Evolutionary conservation across 192 early-diverging fungal genomes (phyloP).

Genomic region (Coemansia sp.): DNA sequence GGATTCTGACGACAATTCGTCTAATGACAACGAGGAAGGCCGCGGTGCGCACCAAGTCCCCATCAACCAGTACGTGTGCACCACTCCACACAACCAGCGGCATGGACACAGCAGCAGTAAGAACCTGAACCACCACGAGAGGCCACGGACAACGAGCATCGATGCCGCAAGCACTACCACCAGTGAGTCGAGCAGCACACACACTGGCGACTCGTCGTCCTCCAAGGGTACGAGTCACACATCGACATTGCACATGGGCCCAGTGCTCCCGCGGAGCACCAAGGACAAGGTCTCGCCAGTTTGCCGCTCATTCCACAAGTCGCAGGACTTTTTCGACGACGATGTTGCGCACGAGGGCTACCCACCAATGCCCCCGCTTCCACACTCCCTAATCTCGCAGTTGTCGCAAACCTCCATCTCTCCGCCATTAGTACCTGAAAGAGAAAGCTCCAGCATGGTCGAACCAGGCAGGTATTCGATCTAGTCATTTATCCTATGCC

Average conservation of each 20-base stretch:
- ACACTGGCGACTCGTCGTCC: constrained; percentile 14
- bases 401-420: constrained; percentile 10
- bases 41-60: not conserved
- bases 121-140: constrained; percentile 3
- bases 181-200: constrained; percentile 20
- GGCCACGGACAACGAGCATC: not conserved
- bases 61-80: constrained; percentile 4
- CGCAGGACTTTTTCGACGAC: constrained; percentile 19
- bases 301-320: constrained; percentile 20
- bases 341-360: not conserved
- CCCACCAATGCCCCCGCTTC: constrained; percentile 2
- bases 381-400: not conserved
- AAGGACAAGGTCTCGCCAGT: constrained; percentile 18
- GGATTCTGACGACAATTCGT: constrained; percentile 28
- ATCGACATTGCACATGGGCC: constrained; percentile 31
- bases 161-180: constrained; percentile 14
- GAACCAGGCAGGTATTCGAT: not conserved
- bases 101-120: constrained; percentile 8
- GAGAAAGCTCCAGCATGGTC: not conserved
- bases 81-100: constrained; percentile 18
- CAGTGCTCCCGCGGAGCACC: constrained; percentile 32
- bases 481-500: not conserved
- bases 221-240: constrained; percentile 27
- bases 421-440: not conserved
- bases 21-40: constrained; percentile 17